Evolutionary conservation across 768 basidiomycete genomes (phyloP).

Genomic region (Agrocybe pediades): DNA sequence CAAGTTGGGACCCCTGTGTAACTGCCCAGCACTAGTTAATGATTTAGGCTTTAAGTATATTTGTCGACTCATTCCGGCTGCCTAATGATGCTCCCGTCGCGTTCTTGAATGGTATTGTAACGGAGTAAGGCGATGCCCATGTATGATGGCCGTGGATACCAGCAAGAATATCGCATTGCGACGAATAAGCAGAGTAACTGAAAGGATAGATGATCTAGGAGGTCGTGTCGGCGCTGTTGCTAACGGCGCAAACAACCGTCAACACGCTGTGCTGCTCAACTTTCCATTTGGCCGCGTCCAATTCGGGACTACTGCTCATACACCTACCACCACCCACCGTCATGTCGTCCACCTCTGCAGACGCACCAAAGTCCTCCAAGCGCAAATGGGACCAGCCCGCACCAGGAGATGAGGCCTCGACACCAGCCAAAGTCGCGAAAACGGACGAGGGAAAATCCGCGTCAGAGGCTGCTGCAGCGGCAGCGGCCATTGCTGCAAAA

Average conservation of each 20-base stretch:
- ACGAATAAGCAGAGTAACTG: too few species aligned
- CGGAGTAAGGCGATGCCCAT: too few species aligned
- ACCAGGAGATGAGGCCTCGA: slow-evolving; percentile 42
- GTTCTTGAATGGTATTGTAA: too few species aligned
- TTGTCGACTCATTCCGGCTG: too few species aligned
- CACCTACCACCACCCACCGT: not conserved
- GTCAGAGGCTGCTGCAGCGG: slow-evolving; percentile 65
- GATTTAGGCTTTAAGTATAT: too few species aligned
- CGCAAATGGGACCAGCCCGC: slow-evolving; percentile 64
- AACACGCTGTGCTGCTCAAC: not conserved
- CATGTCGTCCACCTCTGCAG: slow-evolving; percentile 17
- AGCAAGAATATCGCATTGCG: too few species aligned
- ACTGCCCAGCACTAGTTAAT: too few species aligned
- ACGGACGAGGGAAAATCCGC: slow-evolving; percentile 62
- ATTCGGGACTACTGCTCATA: not conserved
- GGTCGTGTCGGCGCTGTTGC: not conserved
- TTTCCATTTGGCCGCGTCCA: not conserved
- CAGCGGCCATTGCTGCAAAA: slow-evolving; percentile 91
- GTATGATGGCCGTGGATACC: too few species aligned
- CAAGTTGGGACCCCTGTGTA: too few species aligned
- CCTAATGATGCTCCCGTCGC: too few species aligned
- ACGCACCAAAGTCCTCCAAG: slow-evolving; percentile 27
- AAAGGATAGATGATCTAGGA: too few species aligned
- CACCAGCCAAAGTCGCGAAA: slow-evolving; percentile 42
- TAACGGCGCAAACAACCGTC: slow-evolving; percentile 7